Conservation (phyloP, 495 filamentous ascomycete genomes). For the Aspergillus diversus region DNA sequence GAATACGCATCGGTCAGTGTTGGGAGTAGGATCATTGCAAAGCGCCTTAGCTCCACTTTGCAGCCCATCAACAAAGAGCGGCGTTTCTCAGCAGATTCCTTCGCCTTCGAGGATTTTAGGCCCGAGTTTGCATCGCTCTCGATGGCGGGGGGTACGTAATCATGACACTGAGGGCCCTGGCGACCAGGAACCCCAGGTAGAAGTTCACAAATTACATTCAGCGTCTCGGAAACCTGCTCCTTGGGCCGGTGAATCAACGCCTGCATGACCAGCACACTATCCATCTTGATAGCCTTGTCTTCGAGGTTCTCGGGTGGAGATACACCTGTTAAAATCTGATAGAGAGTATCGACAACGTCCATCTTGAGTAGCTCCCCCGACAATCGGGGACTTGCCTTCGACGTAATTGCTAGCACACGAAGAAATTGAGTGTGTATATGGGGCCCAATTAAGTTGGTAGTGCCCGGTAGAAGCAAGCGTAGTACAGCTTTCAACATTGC, state of each 20-base stretch:
- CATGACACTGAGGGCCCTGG: conserved; percentile 51
- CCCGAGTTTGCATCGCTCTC: conserved; percentile 36
- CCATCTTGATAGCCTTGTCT: conserved; percentile 84
- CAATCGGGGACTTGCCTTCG: conserved; percentile 81
- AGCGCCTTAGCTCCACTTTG: conserved; percentile 84
- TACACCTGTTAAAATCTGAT: conserved; percentile 96
- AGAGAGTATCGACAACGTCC: conserved; percentile 96
- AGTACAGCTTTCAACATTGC: conserved; percentile 85
- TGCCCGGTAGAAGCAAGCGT: conserved; percentile 89
- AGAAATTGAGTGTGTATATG: conserved; percentile 98
- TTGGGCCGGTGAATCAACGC: conserved; percentile 95
- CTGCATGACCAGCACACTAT: conserved; percentile 98
- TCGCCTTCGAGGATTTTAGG: conserved; percentile 46
- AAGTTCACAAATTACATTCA: conserved; percentile 97
- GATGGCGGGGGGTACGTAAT: conserved; percentile 51
- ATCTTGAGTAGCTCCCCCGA: conserved; percentile 93
- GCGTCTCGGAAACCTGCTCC: conserved; percentile 94
- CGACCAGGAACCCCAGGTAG: conserved; percentile 61
- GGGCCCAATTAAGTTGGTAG: conserved; percentile 91
- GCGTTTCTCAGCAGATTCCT: conserved; percentile 76
- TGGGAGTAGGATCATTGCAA: conserved; percentile 92
- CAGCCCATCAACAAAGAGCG: conserved; percentile 76
- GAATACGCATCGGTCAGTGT: conserved; percentile 97
- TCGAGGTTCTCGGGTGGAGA: conserved; percentile 83
- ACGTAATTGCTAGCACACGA: conserved; percentile 83